Base-by-base conservation (phyloP, 1,139 yeast genomes). In the Taiozyma sp. region DNA sequence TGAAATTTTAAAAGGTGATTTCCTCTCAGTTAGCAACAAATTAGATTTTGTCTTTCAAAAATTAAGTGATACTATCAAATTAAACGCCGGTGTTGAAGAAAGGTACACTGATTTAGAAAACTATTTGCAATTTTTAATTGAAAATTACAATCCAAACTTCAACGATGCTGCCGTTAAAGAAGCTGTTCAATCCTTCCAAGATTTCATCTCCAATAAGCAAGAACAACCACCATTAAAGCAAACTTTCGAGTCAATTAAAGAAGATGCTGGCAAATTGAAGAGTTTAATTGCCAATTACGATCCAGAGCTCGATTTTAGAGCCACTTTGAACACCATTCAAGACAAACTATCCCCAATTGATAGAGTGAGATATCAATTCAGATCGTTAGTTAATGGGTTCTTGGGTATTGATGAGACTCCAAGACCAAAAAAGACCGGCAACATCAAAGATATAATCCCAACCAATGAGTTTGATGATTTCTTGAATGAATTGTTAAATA, bases 91-190 rank as follows among this genome's bases (percentile, higher is more conserved):
- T 1, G 30, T 56, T 21, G 28, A 16, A 22, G 45, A 47, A 21
- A 21, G 65, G 59, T 26, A 59, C 67, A 46, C 47, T 52, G 57
- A 62, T 4, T 63, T 83, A 49, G 84, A 81, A 56, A 49, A 53
- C 1, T 69, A 81, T 24, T 66, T 87, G 46, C 64, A 66, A 6
- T 66, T 68, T 8, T 68, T 87, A 69, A 70, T 77, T 28, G 64
- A 71, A 3, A 79, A 83, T 50, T 88, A 88, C 64, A 89, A 91
- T 63, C 97, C 95, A 39, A 90, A 90, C 65, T 89, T 88, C 70
- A 91, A 90, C 64, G 97, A 91, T 67, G 80, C 83, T 6, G 95
- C 91, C 0, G 97, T 91, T 21, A 88, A 88, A 63, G 77, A 73
- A 11, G 84, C 95, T 0, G 84, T 88, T 21, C 72, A 76, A 44